phyloP scores from a whole-genome alignment of 2,329 filamentous ascomycete species.

The Sordariomycetes sp. region DNA sequence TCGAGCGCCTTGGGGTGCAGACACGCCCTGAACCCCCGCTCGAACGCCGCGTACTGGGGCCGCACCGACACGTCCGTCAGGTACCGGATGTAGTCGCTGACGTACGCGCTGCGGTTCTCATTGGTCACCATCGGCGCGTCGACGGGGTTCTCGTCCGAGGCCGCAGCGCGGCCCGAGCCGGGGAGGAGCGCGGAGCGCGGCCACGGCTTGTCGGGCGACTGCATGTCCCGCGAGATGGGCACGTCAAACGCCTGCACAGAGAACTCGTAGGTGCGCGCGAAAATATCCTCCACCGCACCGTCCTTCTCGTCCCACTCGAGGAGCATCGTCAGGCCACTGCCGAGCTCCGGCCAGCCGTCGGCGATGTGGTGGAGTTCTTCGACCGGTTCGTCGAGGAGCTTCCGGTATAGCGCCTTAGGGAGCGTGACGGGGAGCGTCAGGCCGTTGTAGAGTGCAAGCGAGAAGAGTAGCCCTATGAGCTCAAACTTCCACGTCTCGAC shows the following conservation, averaged over 20 bases:
- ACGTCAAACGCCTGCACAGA: conserved; percentile 48
- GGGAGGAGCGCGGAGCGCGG: conserved; percentile 22
- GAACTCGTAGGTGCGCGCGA: conserved; percentile 78
- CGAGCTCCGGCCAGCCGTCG: conserved; percentile 79
- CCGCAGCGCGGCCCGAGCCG: conserved; percentile 19
- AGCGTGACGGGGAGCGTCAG: conserved; percentile 84
- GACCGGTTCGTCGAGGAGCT: conserved; percentile 57
- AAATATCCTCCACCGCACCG: conserved; percentile 68
- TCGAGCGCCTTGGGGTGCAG: conserved; percentile 56
- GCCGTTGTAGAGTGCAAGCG: conserved; percentile 84
- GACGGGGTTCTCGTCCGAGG: conserved; percentile 22
- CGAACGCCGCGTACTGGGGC: conserved; percentile 70
- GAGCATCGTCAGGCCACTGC: conserved; percentile 58
- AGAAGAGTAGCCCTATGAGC: conserved; percentile 75
- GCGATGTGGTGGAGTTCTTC: conserved; percentile 62
- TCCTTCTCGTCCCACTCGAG: conserved; percentile 64
- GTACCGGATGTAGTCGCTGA: conserved; percentile 75
- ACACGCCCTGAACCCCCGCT: conserved; percentile 65
- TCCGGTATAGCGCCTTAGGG: conserved; percentile 70
- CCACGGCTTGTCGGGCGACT: conserved; percentile 26
- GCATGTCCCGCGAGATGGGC: conserved; percentile 45
- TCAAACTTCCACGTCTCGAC: conserved; percentile 87
- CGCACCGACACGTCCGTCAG: conserved; percentile 65
- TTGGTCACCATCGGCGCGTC: conserved; percentile 68
- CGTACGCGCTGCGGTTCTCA: conserved; percentile 63